Conservation (phyloP, 352 stramenopile species). For the Pythium phragmitis region DNA sequence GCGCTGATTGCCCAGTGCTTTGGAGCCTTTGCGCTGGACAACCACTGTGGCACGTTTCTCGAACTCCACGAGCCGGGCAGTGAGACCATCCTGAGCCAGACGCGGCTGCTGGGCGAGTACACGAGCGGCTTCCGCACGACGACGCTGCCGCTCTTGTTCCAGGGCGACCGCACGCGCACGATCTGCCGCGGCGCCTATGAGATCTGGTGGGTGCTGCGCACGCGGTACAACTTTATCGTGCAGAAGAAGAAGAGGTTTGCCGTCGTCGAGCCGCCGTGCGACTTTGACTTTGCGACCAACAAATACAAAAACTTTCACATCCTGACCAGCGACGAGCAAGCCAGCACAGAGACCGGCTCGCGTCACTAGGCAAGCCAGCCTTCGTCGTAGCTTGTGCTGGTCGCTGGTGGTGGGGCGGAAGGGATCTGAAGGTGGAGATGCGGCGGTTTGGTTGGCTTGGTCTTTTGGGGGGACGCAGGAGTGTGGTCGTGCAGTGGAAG, state of each 20-base stretch:
- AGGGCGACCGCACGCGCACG: slow-evolving; percentile 54
- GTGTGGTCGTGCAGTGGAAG: slow-evolving; percentile 26
- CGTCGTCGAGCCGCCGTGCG: slow-evolving; percentile 59
- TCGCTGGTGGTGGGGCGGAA: not conserved
- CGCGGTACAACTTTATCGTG: slow-evolving; percentile 77
- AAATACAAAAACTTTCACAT: slow-evolving; percentile 74
- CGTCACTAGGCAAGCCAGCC: slow-evolving; percentile 24
- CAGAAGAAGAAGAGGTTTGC: slow-evolving; percentile 79
- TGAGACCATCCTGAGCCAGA: slow-evolving; percentile 73
- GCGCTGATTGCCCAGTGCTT: slow-evolving; percentile 77
- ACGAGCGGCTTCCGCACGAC: slow-evolving; percentile 73
- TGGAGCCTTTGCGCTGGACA: slow-evolving; percentile 60
- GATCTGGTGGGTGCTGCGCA: slow-evolving; percentile 88
- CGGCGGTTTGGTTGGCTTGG: slow-evolving; percentile 4
- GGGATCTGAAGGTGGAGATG: slow-evolving; percentile 19
- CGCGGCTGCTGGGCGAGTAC: slow-evolving; percentile 65
- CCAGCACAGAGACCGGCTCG: not conserved
- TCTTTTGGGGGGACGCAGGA: slow-evolving; percentile 5
- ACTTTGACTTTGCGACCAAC: slow-evolving; percentile 80
- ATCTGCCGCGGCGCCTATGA: slow-evolving; percentile 78
- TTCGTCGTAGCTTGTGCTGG: slow-evolving; percentile 34
- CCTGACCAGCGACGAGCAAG: slow-evolving; percentile 1
- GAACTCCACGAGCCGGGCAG: slow-evolving; percentile 73
- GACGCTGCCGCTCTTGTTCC: slow-evolving; percentile 69
- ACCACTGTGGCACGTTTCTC: slow-evolving; percentile 85